A percentile compares a stretch with the other conserved stretches of the same genome.
Conservation (phyloP, 2,329 filamentous ascomycete species). For the Camillea tinctor region DNA sequence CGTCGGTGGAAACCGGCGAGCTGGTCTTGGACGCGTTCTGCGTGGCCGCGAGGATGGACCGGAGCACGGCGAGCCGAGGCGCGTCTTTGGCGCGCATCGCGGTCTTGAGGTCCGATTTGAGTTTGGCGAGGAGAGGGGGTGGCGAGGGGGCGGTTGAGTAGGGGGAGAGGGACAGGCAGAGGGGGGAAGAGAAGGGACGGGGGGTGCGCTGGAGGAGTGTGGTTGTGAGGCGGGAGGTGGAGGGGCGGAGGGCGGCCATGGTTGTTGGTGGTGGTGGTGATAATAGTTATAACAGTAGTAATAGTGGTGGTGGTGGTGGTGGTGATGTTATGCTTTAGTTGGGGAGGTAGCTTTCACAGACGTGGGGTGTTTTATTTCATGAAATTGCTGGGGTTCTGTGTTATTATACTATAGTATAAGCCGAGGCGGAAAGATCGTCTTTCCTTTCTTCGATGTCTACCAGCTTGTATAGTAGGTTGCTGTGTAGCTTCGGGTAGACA, state of each 20-base stretch:
- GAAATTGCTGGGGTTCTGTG: no score
- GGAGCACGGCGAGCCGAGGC: constrained; percentile 65
- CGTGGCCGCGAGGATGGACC: constrained; percentile 65
- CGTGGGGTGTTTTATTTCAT: no score
- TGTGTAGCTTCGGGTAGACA: no score
- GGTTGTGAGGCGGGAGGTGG: constrained; percentile 20
- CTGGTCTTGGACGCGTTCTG: constrained; percentile 74
- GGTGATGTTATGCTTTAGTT: no score
- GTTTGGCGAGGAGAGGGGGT: constrained; percentile 50
- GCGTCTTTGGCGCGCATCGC: constrained; percentile 66
- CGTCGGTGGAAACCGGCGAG: constrained; percentile 67
- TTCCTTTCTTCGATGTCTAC: no score
- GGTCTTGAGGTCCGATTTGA: constrained; percentile 61
- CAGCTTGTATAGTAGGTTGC: no score
- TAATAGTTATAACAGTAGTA: background rate
- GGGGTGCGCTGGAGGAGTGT: constrained; percentile 24
- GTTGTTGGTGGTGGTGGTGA: constrained; percentile 1
- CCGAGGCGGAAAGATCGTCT: no score
- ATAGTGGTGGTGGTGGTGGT: no score
- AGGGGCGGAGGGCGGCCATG: constrained; percentile 27
- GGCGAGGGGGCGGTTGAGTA: constrained; percentile 22
- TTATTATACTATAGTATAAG: no score
- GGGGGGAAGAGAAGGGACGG: constrained; percentile 14
- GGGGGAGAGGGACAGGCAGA: constrained; percentile 30
- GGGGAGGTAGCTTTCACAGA: background rate